Conservation (phyloP, 2,329 filamentous ascomycete genomes). For the Colletotrichum trifolii region DNA sequence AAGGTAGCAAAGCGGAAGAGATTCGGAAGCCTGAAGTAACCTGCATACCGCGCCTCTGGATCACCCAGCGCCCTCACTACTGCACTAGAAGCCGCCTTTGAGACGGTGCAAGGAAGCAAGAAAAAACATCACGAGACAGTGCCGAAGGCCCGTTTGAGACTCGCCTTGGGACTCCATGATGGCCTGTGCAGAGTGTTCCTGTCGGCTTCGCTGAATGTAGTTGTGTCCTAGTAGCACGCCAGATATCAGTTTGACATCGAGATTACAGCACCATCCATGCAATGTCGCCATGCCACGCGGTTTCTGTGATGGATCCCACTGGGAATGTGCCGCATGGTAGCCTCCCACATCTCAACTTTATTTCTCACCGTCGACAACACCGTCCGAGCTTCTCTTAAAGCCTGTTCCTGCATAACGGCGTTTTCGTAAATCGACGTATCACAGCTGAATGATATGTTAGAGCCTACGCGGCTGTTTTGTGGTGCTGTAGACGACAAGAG, state of each 20-base stretch:
- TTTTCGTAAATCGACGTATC: conserved; percentile 30
- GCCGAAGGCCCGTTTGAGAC: too few species aligned
- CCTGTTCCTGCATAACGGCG: conserved; percentile 7
- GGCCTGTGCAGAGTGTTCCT: not conserved
- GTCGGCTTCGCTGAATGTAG: too few species aligned
- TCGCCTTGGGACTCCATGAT: not conserved
- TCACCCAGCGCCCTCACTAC: too few species aligned
- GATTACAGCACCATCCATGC: too few species aligned
- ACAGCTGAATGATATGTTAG: not conserved
- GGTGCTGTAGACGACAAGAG: not conserved
- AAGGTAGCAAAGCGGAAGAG: not conserved
- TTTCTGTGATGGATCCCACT: too few species aligned
- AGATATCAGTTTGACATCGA: not conserved
- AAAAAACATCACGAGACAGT: too few species aligned
- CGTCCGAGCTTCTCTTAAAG: not conserved
- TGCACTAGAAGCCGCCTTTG: too few species aligned
- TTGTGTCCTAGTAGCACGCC: not conserved
- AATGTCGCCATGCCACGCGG: too few species aligned
- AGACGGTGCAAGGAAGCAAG: not conserved
- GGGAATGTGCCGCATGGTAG: too few species aligned
- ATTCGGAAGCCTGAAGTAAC: not conserved
- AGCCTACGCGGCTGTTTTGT: conserved; percentile 1
- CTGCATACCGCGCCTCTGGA: too few species aligned
- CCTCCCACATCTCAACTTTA: not conserved
- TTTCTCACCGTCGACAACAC: conserved; percentile 6